These are phyloP conservation scores for Cardiosporidium cionae DNA, from an alignment of 169 alveolate genomes.

Conservation along the genomic window DNA sequence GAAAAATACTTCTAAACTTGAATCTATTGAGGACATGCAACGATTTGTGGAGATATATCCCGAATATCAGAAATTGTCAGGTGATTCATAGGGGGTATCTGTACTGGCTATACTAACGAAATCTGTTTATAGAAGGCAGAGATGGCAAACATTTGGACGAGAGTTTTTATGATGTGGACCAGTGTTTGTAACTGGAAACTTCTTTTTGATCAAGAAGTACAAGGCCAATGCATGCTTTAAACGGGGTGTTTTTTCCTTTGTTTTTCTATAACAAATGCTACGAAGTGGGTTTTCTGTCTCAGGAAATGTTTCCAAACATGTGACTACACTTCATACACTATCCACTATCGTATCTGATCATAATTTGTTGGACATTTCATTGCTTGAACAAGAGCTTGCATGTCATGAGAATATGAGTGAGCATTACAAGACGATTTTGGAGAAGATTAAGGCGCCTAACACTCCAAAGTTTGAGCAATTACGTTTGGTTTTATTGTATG, in stretches of 20 bases:
- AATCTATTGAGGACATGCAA: conserved; percentile 82
- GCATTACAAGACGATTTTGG: conserved; percentile 21
- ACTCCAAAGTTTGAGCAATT: conserved; percentile 25
- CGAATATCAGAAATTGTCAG: conserved; percentile 70
- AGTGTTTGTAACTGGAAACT: too few species aligned
- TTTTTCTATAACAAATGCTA: neutral
- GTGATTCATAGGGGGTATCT: too few species aligned
- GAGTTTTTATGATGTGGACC: too few species aligned
- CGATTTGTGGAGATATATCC: conserved; percentile 81
- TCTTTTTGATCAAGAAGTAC: too few species aligned
- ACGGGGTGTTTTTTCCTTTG: too few species aligned
- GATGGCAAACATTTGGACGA: too few species aligned
- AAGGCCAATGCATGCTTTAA: too few species aligned
- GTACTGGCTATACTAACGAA: too few species aligned
- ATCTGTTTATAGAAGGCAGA: too few species aligned
- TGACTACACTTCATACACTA: conserved; percentile 72
- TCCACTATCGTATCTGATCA: conserved; percentile 71
- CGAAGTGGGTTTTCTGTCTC: conserved; percentile 16
- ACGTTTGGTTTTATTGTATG: conserved; percentile 36
- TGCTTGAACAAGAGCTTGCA: conserved; percentile 59
- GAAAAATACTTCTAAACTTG: conserved; percentile 49
- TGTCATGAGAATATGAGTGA: conserved; percentile 28
- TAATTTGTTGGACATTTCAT: conserved; percentile 67
- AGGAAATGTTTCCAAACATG: conserved; percentile 84
- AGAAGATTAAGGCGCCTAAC: neutral